A percentile compares a stretch with the other conserved stretches of the same genome.
Conservation (phyloP, 805 yeast genomes). For the Kodamaea kaohsiungensis region DNA sequence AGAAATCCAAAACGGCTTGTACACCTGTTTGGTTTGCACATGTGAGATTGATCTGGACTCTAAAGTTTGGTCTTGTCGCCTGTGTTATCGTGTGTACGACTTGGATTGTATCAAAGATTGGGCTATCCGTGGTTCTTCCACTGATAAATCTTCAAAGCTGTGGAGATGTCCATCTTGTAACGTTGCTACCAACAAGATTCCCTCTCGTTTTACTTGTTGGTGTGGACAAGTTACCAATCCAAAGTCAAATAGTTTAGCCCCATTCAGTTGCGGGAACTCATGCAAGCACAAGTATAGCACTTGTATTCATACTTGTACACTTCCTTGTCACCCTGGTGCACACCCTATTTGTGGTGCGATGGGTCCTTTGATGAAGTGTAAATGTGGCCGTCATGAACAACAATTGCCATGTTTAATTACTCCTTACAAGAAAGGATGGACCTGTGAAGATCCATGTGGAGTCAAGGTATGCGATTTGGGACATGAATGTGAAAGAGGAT, state of each 20-base stretch:
- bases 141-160: slow-evolving; percentile 49
- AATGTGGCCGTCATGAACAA: slow-evolving; percentile 66
- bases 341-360: slow-evolving; percentile 80
- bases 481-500: slow-evolving; percentile 61
- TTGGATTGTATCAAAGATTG: slow-evolving; percentile 82
- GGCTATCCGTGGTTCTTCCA: slow-evolving; percentile 76
- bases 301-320: slow-evolving; percentile 75
- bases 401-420: slow-evolving; percentile 77
- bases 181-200: slow-evolving; percentile 48
- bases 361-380: slow-evolving; percentile 69
- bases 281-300: slow-evolving; percentile 57
- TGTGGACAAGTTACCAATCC: slow-evolving; percentile 82
- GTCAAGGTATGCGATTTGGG: slow-evolving; percentile 62
- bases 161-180: slow-evolving; percentile 93
- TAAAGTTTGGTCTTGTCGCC: slow-evolving; percentile 73
- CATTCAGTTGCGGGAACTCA: slow-evolving; percentile 88
- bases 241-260: slow-evolving; percentile 52
- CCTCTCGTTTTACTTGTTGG: slow-evolving; percentile 76
- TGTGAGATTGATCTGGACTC: slow-evolving; percentile 70
- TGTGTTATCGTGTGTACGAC: slow-evolving; percentile 84
- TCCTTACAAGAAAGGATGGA: slow-evolving; percentile 67
- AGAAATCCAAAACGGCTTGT: slow-evolving; percentile 68
- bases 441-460: slow-evolving; percentile 62
- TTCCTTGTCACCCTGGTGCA: slow-evolving; percentile 86
- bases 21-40: slow-evolving; percentile 86